Base-by-base conservation (phyloP, 2,329 filamentous ascomycete genomes). In the Aureobasidium sp. region DNA sequence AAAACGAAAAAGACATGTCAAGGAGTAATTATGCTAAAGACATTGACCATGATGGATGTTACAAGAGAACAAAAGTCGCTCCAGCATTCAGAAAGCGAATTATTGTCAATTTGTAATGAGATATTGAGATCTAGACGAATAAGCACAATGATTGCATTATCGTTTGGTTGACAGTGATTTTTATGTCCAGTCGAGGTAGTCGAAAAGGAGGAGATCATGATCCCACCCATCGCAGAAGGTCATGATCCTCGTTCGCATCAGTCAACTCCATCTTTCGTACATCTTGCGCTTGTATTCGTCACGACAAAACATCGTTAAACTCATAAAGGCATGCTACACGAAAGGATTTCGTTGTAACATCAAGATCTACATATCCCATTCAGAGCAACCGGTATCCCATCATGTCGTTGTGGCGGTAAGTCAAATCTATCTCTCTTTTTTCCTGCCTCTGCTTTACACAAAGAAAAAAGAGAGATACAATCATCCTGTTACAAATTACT, bases 341-440 rank as follows among this genome's bases (percentile, higher is more conserved):
- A 24, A 4, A 17, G 7, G 20, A 20, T 24, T 7, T 10, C 27
- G 17, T 27, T 17, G 20, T 43, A 55, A 55, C 5, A 44, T 43
- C 37, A 20, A 43, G 26, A 27, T 0, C 37, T 20, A 51, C 26
- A 48, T 15, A 24, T 3, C n/a, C 20, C 20, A 29, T 12, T n/a
- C 6, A 12, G 29, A 13, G 41, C 47, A 50, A 32, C 6, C 10
- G 6, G 5, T 2, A 20, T 24, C 9, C 26, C 17, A 57, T 12
- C 27, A 57, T 57, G 53, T 57, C 53, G 26, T 20, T 57, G 24
- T 57, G 53, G 53, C 39, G 53, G 53, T 57, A 46, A 37, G 53
- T 57, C 39, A 10, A 9, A 7, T 36, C 5, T 20, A 32, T 5
- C 8, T 20, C 26, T 20, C 24, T 20, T 8, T 13, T 17, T 17